These are phyloP conservation scores for Crithidia sp. DNA, from an alignment of 208 protist species.

Conservation along the genomic window DNA sequence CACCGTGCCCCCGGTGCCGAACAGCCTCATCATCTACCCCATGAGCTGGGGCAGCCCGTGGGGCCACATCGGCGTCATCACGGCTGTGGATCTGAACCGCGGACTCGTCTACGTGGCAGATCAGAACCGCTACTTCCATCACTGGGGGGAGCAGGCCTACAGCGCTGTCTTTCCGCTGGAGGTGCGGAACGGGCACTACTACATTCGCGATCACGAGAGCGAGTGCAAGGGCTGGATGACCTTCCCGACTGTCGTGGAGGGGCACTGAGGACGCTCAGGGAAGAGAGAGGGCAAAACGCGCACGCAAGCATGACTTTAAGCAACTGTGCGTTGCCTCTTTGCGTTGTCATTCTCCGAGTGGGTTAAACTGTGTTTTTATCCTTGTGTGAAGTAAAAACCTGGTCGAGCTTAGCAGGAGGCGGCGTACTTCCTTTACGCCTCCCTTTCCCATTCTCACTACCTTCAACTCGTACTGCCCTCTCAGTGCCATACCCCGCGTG, in stretches of 20 bases:
- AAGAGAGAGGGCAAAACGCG: too few species aligned
- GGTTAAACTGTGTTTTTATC: not conserved
- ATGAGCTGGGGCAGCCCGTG: constrained; percentile 58
- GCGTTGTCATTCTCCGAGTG: too few species aligned
- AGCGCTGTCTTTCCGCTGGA: constrained; percentile 63
- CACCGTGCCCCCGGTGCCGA: constrained; percentile 42
- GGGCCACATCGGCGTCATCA: constrained; percentile 88
- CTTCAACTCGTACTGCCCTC: not conserved
- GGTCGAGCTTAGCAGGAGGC: not conserved
- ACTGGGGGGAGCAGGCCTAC: constrained; percentile 57
- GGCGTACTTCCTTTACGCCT: not conserved
- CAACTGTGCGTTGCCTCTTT: too few species aligned
- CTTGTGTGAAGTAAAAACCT: not conserved
- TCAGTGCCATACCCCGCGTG: constrained; percentile 5
- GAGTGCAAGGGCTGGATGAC: constrained; percentile 66
- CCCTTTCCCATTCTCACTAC: too few species aligned
- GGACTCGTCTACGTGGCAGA: constrained; percentile 66
- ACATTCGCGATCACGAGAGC: constrained; percentile 66
- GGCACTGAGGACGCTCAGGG: constrained; percentile 1
- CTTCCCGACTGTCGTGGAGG: constrained; percentile 27
- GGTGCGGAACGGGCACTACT: constrained; percentile 47
- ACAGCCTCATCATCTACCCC: constrained; percentile 83
- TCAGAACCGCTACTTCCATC: constrained; percentile 83
- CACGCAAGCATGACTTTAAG: too few species aligned
- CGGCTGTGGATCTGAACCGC: constrained; percentile 42